Evolutionary conservation across 2,329 filamentous ascomycete species (phyloP).

Genomic region (Intubia oerlemansii): DNA sequence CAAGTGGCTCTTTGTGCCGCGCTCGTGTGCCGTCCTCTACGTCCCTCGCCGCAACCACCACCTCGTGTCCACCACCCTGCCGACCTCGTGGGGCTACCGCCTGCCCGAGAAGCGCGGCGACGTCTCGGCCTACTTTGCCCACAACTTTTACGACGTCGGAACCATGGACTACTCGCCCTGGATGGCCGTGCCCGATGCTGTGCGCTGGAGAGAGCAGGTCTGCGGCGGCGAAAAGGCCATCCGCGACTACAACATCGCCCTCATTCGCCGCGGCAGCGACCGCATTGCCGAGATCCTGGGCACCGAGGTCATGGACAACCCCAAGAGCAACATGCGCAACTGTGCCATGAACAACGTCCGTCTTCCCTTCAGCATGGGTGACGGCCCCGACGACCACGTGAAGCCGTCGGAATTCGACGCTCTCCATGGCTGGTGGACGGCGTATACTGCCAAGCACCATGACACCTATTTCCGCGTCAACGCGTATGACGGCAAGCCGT

Average conservation of each 20-base stretch:
- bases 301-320: conserved; percentile 40
- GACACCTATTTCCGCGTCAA: conserved; percentile 38
- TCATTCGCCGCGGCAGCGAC: conserved; percentile 34
- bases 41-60: conserved; percentile 45
- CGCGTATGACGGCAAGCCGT: conserved; percentile 32
- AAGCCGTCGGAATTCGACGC: conserved; percentile 8
- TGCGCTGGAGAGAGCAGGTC: conserved; percentile 37
- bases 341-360: conserved; percentile 42
- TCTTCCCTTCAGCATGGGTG: conserved; percentile 23
- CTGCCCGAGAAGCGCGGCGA: conserved; percentile 5
- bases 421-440: conserved; percentile 17
- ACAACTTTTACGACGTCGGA: conserved; percentile 43
- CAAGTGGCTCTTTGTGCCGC: conserved; percentile 56
- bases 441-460: conserved; percentile 18
- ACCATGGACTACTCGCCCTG: conserved; percentile 44
- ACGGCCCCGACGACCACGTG: conserved; percentile 4
- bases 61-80: conserved; percentile 42
- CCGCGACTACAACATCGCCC: conserved; percentile 28
- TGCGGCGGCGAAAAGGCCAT: conserved; percentile 46
- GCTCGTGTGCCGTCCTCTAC: conserved; percentile 48
- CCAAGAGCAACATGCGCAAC: conserved; percentile 24
- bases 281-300: conserved; percentile 33
- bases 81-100: conserved; percentile 45
- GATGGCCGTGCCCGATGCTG: conserved; percentile 36
- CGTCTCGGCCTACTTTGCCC: conserved; percentile 25